Evolutionary conservation across 2,329 filamentous ascomycete species (phyloP).

Genomic region (Epichloe scottii): DNA sequence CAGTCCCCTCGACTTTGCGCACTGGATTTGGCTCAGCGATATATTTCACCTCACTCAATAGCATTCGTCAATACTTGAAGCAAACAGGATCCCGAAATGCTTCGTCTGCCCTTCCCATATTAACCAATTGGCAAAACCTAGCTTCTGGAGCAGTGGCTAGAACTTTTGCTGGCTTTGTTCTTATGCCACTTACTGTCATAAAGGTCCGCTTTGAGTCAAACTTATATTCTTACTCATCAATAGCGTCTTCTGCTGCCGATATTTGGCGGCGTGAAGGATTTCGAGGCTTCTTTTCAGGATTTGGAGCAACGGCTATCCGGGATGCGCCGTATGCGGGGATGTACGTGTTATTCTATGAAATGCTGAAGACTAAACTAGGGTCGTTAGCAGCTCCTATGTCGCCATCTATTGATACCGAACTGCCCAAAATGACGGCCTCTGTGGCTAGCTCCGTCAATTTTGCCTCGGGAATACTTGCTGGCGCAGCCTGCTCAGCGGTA

Average conservation of each 20-base stretch:
- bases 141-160: constrained; percentile 73
- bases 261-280: constrained; percentile 63
- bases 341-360: constrained; percentile 90
- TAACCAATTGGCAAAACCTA: constrained; percentile 77
- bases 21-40: constrained; percentile 88
- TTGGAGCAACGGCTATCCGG: constrained; percentile 82
- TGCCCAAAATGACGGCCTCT: constrained; percentile 17
- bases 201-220: constrained; percentile 93
- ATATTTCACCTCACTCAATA: constrained; percentile 84
- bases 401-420: constrained; percentile 6
- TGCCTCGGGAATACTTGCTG: constrained; percentile 66
- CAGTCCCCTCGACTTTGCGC: constrained; percentile 80
- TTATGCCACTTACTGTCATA: constrained; percentile 94
- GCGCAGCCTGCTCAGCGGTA: constrained; percentile 69
- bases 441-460: constrained; percentile 65
- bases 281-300: constrained; percentile 83
- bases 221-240: constrained; percentile 69
- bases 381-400: constrained; percentile 10
- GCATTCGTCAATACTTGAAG: constrained; percentile 55
- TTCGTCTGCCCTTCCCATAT: constrained; percentile 66
- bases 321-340: constrained; percentile 95
- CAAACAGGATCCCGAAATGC: constrained; percentile 14
- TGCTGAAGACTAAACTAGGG: constrained; percentile 53
- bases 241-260: constrained; percentile 59
- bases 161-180: constrained; percentile 73